Base-by-base conservation (phyloP, 2,329 filamentous ascomycete genomes). In the Gnomoniopsis sp. region DNA sequence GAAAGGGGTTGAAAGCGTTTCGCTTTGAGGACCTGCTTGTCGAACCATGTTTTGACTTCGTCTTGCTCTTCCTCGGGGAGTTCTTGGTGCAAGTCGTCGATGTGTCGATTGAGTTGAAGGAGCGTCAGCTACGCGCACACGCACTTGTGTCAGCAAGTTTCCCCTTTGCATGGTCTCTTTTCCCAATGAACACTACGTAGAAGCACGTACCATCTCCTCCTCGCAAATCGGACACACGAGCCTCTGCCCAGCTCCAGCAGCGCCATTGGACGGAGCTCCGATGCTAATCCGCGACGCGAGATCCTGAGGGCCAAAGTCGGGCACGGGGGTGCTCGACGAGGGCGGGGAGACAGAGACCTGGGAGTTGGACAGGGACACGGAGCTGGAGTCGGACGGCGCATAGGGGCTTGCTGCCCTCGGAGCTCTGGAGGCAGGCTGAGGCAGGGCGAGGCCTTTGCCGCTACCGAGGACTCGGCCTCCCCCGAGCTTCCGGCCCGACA, bases 211-310 rank as follows among this genome's bases (percentile, higher is more conserved):
- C 95, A 99, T 99, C 74, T 97, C 93, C 76, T 98, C 96, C 66
- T 88, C 92, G 75, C 95, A 99, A 70, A 99, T 99, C n/a, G 95
- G 95, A 72, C 95, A 99, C 57, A 93, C 86, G 60, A 99, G 85
- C 72, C 84, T 84, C 64, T 84, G 84, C 65, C 82, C 84, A 57
- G 85, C 77, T 54, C 41, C 41, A 4, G 85, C 81, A 51, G 76
- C 79, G 63, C 81, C 80, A 61, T 78, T 81, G 54, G 81, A 79
- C 19, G 80, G 77, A 11, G 75, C 74, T 22, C 76, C 80, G 21
- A 95, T 76, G 56, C 89, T 92, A 67, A 97, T 88, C 69, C 90
- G 89, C 57, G 91, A 90, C 41, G 85, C 84, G 55, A 97, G 83
- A 69, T 96, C 92, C 70, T 93, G 91, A 14, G 83, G 77, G 21